These are phyloP conservation scores for Avena sativa DNA, from an alignment of 176 grass and related monocot species.

Conservation along the genomic window DNA sequence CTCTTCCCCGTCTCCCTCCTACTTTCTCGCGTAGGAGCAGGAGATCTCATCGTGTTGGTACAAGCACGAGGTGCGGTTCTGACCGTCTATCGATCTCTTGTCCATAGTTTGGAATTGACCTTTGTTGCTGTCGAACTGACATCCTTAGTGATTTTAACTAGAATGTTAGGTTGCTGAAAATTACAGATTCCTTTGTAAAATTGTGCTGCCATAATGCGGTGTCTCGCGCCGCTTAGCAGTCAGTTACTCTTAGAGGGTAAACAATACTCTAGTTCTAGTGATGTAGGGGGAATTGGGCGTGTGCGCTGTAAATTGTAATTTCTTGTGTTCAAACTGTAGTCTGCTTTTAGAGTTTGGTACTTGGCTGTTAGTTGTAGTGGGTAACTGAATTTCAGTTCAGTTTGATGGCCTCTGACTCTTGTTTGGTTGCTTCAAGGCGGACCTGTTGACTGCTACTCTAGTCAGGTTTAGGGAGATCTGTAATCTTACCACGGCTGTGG, in stretches of 20 bases:
- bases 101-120: neutral
- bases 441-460: neutral
- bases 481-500: neutral
- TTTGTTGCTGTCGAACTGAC: neutral
- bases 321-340: neutral
- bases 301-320: neutral
- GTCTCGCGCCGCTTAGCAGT: neutral
- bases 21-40: neutral
- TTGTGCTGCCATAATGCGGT: neutral
- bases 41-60: slow-evolving; percentile 5
- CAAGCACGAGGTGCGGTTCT: too few species aligned
- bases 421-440: neutral
- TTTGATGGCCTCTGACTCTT: neutral
- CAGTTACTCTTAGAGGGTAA: neutral
- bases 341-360: too few species aligned
- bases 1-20: neutral
- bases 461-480: neutral
- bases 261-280: neutral
- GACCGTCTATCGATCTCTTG: neutral
- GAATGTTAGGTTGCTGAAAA: neutral
- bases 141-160: neutral
- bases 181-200: neutral
- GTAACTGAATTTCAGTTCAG: neutral
- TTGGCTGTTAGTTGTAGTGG: neutral
- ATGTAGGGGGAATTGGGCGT: neutral